Evolutionary conservation across 1,284 basidiomycete genomes (phyloP).

Genomic region (Boletus hoseneyae): DNA sequence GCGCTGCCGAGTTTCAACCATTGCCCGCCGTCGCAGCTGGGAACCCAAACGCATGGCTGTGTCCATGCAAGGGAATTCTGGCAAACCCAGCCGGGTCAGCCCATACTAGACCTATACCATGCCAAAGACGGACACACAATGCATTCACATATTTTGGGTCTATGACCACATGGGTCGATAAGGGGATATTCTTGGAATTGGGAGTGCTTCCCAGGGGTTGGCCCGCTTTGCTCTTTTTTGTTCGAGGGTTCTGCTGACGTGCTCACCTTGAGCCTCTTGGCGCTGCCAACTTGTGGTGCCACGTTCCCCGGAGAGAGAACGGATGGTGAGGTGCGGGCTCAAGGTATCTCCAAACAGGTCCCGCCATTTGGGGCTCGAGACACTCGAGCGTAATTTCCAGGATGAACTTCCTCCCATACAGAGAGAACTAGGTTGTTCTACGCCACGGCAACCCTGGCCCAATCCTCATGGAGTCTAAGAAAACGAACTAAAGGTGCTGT

Average conservation of each 20-base stretch:
- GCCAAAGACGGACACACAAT: conserved; percentile 12
- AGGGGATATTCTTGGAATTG: conserved; percentile 24
- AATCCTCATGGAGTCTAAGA: background rate
- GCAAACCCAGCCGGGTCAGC: conserved; percentile 2
- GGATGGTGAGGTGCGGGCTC: background rate
- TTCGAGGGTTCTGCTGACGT: conserved; percentile 1
- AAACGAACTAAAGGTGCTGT: background rate
- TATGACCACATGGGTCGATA: conserved; percentile 19
- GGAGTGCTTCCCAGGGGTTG: background rate
- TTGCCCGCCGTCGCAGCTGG: background rate
- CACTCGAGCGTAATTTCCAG: too few relatives aligned
- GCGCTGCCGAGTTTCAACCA: background rate
- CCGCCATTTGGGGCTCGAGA: too few relatives aligned
- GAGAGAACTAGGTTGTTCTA: too few relatives aligned
- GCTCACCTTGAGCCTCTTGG: background rate
- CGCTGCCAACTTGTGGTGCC: background rate
- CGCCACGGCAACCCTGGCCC: too few relatives aligned
- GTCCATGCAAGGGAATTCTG: conserved; percentile 11
- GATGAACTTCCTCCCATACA: too few relatives aligned
- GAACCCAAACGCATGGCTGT: background rate
- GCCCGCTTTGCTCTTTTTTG: background rate
- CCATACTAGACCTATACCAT: conserved; percentile 1
- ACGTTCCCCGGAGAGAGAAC: background rate
- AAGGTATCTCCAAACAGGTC: background rate
- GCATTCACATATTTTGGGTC: background rate